phyloP scores from a whole-genome alignment of 352 stramenopile genomes.

The Heterotrichella gracilis region DNA sequence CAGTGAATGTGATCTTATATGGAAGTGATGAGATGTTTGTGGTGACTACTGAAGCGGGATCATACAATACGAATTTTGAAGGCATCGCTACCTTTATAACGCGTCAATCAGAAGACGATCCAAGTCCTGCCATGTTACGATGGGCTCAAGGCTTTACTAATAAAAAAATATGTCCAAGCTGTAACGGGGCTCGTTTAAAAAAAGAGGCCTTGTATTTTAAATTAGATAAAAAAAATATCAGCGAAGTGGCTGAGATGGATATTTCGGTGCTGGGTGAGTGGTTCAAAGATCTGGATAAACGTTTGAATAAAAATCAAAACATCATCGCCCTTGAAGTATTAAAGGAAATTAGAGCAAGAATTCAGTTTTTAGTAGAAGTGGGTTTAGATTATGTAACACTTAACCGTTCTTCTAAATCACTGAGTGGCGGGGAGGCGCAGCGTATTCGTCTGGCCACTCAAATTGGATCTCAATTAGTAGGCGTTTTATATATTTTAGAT shows the following conservation, averaged over 20 bases:
- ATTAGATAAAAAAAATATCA: neutral
- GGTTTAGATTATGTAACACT: constrained; percentile 6
- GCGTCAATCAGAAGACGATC: neutral
- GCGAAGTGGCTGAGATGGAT: neutral
- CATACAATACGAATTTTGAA: neutral
- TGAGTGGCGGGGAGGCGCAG: neutral
- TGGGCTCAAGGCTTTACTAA: neutral
- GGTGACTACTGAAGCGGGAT: neutral
- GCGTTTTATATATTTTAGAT: constrained; percentile 4
- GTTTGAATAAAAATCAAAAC: neutral
- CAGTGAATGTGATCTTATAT: neutral
- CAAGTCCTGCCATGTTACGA: neutral
- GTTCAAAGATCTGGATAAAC: neutral
- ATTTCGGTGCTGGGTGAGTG: neutral
- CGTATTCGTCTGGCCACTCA: neutral
- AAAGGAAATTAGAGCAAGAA: constrained; percentile 5
- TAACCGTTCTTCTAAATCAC: constrained; percentile 4
- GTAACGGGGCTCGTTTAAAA: neutral
- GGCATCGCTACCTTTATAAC: neutral
- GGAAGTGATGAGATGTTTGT: neutral
- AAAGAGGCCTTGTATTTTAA: constrained; percentile 7
- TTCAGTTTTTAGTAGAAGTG: constrained; percentile 1
- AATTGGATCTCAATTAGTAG: neutral
- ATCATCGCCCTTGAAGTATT: neutral
- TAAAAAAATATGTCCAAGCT: neutral